Percentiles rank a stretch among this genome's conserved stretches.
Conservation (phyloP, 106 monocot species). For the Apostasia shenzhenica region DNA sequence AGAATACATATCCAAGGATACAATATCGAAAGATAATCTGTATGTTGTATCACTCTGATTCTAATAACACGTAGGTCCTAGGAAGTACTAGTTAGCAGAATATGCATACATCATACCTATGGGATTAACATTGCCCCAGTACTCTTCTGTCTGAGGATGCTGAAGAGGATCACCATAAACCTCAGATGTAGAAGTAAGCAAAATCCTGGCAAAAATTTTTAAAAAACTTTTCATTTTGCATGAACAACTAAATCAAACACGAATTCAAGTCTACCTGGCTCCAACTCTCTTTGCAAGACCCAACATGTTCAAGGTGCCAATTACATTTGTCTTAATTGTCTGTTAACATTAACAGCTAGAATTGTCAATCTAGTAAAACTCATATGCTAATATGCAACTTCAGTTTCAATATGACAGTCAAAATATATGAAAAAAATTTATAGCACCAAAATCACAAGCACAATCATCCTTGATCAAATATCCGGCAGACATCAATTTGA, state of each 20-base stretch:
- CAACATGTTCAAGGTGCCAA: slow-evolving; percentile 95
- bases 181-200: slow-evolving; percentile 93
- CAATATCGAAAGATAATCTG: too few relatives aligned
- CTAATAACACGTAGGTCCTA: too few relatives aligned
- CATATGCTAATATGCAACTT: too few relatives aligned
- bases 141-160: slow-evolving; percentile 93
- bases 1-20: too few relatives aligned
- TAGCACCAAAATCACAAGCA: too few relatives aligned
- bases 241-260: background rate
- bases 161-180: slow-evolving; percentile 98
- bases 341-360: slow-evolving; percentile 15
- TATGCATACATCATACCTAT: slow-evolving; percentile 41
- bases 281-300: slow-evolving; percentile 97
- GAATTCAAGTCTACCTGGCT: slow-evolving; percentile 48
- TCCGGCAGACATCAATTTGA: too few relatives aligned
- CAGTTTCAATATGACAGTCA: too few relatives aligned
- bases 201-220: slow-evolving; percentile 46
- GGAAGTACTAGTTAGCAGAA: too few relatives aligned
- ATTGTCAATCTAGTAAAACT: too few relatives aligned
- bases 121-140: slow-evolving; percentile 99
- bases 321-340: slow-evolving; percentile 99
- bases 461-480: too few relatives aligned
- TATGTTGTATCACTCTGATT: too few relatives aligned
- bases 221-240: background rate
- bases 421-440: too few relatives aligned